Percentiles rank a stretch among this genome's conserved stretches.
These are phyloP conservation scores for Lentithecium fluviatile DNA, from an alignment of 495 filamentous ascomycete species.

Conservation along the genomic window DNA sequence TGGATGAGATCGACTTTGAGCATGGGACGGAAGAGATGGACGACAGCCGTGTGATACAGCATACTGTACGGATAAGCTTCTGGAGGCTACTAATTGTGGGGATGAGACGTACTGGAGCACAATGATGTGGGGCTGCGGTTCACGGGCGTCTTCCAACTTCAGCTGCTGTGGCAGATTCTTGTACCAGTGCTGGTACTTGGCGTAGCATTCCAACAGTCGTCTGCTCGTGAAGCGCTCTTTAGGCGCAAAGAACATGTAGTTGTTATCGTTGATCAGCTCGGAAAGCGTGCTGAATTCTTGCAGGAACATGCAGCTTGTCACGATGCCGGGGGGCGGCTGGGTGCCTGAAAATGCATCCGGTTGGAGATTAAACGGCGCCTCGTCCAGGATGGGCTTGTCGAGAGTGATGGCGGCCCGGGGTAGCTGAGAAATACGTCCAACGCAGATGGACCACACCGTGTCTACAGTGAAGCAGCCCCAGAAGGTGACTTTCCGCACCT, in stretches of 20 bases:
- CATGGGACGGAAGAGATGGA: slow-evolving; percentile 64
- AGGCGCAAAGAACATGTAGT: slow-evolving; percentile 64
- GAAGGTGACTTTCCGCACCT: slow-evolving; percentile 66
- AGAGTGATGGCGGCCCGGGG: slow-evolving; percentile 57
- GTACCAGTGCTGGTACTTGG: slow-evolving; percentile 62
- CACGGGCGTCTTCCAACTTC: slow-evolving; percentile 51
- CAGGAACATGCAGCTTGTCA: slow-evolving; percentile 52
- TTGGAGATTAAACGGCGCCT: slow-evolving; percentile 4
- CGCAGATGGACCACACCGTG: slow-evolving; percentile 66
- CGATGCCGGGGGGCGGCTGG: not conserved
- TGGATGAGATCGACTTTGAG: slow-evolving; percentile 60
- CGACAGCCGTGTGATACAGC: slow-evolving; percentile 63
- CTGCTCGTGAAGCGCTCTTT: slow-evolving; percentile 57
- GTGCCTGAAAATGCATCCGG: not conserved
- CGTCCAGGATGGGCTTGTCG: slow-evolving; percentile 53
- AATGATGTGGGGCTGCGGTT: slow-evolving; percentile 57
- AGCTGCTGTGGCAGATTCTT: slow-evolving; percentile 59
- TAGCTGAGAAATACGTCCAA: slow-evolving; percentile 62
- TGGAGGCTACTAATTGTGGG: not conserved
- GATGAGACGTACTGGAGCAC: slow-evolving; percentile 58
- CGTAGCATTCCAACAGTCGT: slow-evolving; percentile 56
- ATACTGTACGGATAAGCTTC: slow-evolving; percentile 49
- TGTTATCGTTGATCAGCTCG: slow-evolving; percentile 63
- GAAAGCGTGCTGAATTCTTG: slow-evolving; percentile 64
- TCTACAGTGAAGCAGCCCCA: slow-evolving; percentile 71